phyloP scores from a whole-genome alignment of 2,329 filamentous ascomycete genomes.

The Colletotrichum godetiae region DNA sequence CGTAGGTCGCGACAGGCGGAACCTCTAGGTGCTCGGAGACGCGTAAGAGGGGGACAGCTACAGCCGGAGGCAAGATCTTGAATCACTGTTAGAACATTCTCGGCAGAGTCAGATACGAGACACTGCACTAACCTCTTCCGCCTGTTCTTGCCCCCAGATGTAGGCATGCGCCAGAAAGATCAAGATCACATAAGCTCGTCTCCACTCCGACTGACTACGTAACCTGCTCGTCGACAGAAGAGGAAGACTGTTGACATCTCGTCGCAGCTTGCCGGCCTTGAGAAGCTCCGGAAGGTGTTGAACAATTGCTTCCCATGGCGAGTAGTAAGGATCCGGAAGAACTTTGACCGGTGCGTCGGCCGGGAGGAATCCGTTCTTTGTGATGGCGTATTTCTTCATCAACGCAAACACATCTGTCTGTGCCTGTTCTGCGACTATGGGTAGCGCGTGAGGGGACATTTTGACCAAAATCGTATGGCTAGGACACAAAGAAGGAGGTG shows the following conservation, averaged over 20 bases:
- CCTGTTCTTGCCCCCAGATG: slow-evolving; percentile 85
- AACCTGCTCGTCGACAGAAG: slow-evolving; percentile 75
- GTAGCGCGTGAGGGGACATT: slow-evolving; percentile 58
- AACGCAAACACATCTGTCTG: slow-evolving; percentile 38
- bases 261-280: slow-evolving; percentile 71
- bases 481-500: background rate
- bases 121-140: slow-evolving; percentile 70
- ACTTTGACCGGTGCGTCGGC: slow-evolving; percentile 72
- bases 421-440: slow-evolving; percentile 25
- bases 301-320: slow-evolving; percentile 80
- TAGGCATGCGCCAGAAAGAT: slow-evolving; percentile 87
- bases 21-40: slow-evolving; percentile 81
- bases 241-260: slow-evolving; percentile 73
- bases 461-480: too few relatives aligned
- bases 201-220: slow-evolving; percentile 77
- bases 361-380: slow-evolving; percentile 81
- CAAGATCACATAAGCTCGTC: slow-evolving; percentile 82
- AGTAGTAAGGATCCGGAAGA: slow-evolving; percentile 79
- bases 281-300: slow-evolving; percentile 76
- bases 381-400: slow-evolving; percentile 49
- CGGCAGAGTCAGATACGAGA: background rate
- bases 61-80: slow-evolving; percentile 75
- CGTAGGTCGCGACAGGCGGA: slow-evolving; percentile 91
- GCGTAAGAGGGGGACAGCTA: slow-evolving; percentile 81
- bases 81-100: slow-evolving; percentile 26